Evolutionary conservation across 2,329 filamentous ascomycete species (phyloP).

Genomic region (Pestalotiopsis sp.): DNA sequence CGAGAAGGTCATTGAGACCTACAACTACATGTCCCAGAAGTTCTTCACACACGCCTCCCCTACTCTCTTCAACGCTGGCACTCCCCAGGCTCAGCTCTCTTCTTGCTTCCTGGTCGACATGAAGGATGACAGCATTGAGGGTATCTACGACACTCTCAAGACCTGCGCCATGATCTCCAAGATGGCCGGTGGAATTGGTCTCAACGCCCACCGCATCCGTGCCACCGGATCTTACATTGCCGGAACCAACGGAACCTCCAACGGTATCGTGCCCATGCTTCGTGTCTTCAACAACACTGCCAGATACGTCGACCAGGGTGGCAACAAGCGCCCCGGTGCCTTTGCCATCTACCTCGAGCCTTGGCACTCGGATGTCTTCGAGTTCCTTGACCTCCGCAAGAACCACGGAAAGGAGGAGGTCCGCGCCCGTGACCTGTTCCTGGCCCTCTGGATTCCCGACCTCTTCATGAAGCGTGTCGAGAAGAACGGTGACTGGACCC

Average conservation of each 20-base stretch:
- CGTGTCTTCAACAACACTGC: conserved; percentile 99
- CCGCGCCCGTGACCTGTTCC: conserved; percentile 95
- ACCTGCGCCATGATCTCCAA: conserved; percentile 99
- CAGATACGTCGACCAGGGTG: conserved; percentile 97
- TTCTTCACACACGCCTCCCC: conserved; percentile 98
- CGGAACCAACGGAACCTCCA: conserved; percentile 97
- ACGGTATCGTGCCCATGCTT: conserved; percentile 96
- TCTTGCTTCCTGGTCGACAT: conserved; percentile 99
- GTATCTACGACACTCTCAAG: conserved; percentile 99
- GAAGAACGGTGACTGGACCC: conserved; percentile 93
- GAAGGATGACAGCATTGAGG: conserved; percentile 99
- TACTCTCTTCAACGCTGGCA: conserved; percentile 97
- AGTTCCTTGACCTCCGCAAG: conserved; percentile 97
- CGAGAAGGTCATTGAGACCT: conserved; percentile 94
- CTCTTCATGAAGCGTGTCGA: conserved; percentile 99
- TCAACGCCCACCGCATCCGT: conserved; percentile 96
- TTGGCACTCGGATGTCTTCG: conserved; percentile 97
- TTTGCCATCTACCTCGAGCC: conserved; percentile 99
- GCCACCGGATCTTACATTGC: conserved; percentile 98
- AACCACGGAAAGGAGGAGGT: conserved; percentile 99
- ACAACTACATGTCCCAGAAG: conserved; percentile 98
- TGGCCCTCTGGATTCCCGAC: conserved; percentile 97
- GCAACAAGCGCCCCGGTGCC: conserved; percentile 97
- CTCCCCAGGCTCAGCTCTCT: conserved; percentile 89
- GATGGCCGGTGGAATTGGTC: conserved; percentile 95